These are phyloP conservation scores for Rhododendron kiyosumense DNA, from an alignment of 148 eudicot genomes.

Conservation along the genomic window DNA sequence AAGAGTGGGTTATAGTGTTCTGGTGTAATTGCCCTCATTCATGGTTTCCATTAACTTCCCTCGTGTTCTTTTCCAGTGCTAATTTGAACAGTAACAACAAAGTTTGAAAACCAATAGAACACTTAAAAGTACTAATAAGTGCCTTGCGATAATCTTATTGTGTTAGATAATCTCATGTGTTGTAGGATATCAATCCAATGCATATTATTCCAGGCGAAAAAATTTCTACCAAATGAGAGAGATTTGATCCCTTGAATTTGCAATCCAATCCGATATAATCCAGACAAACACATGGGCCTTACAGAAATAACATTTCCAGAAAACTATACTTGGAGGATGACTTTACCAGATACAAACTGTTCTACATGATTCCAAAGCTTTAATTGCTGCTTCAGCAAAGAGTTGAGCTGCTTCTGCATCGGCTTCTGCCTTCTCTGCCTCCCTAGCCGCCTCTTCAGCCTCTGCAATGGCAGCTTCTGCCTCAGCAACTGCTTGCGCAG, in stretches of 20 bases:
- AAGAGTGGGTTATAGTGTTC: not conserved
- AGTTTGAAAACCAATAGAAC: not conserved
- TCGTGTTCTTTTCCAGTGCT: not conserved
- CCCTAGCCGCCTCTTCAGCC: conserved; percentile 81
- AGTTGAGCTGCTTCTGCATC: conserved; percentile 68
- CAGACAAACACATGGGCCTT: not conserved
- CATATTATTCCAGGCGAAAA: not conserved
- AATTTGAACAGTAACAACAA: not conserved
- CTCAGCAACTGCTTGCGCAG: conserved; percentile 81
- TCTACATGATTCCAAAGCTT: conserved; percentile 37
- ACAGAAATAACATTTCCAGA: not conserved
- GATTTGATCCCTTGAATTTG: not conserved
- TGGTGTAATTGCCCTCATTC: not conserved
- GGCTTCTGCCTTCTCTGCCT: conserved; percentile 81
- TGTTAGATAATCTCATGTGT: not conserved
- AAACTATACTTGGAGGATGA: not conserved
- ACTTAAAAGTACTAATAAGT: not conserved
- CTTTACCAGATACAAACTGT: conserved; percentile 41
- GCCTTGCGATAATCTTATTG: not conserved
- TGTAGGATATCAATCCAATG: not conserved
- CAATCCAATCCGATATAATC: not conserved
- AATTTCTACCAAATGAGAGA: not conserved
- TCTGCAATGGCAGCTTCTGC: conserved; percentile 89
- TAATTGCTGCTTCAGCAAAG: conserved; percentile 58
- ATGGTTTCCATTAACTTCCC: not conserved